Conservation (phyloP, 768 basidiomycete genomes). For the Clathrus columnatus region DNA sequence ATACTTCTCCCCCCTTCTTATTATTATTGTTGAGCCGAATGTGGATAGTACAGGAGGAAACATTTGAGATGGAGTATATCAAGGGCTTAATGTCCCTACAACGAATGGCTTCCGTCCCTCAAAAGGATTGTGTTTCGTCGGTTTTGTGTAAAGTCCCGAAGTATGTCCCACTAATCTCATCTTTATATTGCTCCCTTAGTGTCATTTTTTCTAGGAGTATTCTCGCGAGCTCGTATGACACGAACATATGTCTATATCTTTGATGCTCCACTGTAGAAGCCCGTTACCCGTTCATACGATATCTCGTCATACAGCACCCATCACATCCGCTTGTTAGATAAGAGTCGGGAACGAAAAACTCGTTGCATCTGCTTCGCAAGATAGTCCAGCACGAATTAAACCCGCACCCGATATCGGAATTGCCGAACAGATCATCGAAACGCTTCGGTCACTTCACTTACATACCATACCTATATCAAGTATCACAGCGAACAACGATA, state of each 20-base stretch:
- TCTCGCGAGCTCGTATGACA: slow-evolving; percentile 77
- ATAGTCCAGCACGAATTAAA: slow-evolving; percentile 58
- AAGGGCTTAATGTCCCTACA: slow-evolving; percentile 85
- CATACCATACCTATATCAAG: slow-evolving; percentile 79
- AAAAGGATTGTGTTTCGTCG: slow-evolving; percentile 92
- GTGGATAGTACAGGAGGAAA: slow-evolving; percentile 57
- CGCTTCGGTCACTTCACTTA: slow-evolving; percentile 67
- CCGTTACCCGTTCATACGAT: slow-evolving; percentile 44
- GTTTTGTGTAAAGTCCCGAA: slow-evolving; percentile 52
- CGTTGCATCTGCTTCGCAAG: slow-evolving; percentile 70
- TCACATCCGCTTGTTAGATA: slow-evolving; percentile 56
- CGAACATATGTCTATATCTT: slow-evolving; percentile 61
- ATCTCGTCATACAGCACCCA: slow-evolving; percentile 51
- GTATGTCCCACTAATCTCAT: no score
- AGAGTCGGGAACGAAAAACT: slow-evolving; percentile 29
- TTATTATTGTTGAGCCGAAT: not conserved
- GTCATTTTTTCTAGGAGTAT: slow-evolving; percentile 42
- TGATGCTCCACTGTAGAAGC: slow-evolving; percentile 53
- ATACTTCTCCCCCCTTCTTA: slow-evolving; percentile 25
- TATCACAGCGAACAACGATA: slow-evolving; percentile 44
- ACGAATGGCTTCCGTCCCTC: slow-evolving; percentile 65
- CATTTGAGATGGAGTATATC: slow-evolving; percentile 86
- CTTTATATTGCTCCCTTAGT: slow-evolving; percentile 5
- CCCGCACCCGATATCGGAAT: slow-evolving; percentile 25
- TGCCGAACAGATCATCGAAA: slow-evolving; percentile 16